Percentiles rank a stretch among this genome's conserved stretches.
These are phyloP conservation scores for Bipolaris oryzae DNA, from an alignment of 2,329 filamentous ascomycete species.

Conservation along the genomic window DNA sequence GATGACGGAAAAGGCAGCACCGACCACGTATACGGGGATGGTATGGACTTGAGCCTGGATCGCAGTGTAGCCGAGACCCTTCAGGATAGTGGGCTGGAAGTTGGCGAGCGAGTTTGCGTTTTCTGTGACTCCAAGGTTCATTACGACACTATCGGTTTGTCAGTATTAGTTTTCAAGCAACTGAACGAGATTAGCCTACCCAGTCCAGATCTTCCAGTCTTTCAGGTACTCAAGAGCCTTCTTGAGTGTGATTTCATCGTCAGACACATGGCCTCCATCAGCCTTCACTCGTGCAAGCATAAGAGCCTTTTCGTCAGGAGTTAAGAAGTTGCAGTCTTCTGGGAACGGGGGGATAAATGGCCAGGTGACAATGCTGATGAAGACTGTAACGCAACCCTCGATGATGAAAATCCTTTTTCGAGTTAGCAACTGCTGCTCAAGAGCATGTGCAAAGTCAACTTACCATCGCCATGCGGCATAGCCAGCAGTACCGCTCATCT, in stretches of 20 bases:
- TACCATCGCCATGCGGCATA: constrained; percentile 39
- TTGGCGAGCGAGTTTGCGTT: constrained; percentile 41
- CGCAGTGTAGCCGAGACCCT: constrained; percentile 43
- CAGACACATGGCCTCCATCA: constrained; percentile 54
- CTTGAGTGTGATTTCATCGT: constrained; percentile 56
- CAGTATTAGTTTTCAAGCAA: not conserved
- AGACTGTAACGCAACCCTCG: constrained; percentile 61
- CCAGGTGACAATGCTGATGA: constrained; percentile 55
- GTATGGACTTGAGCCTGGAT: constrained; percentile 45
- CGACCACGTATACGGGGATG: constrained; percentile 44
- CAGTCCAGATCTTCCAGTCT: constrained; percentile 64
- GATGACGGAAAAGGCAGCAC: constrained; percentile 36
- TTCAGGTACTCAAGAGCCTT: constrained; percentile 51
- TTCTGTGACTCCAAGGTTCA: constrained; percentile 40
- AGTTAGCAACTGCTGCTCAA: not conserved
- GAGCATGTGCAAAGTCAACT: constrained; percentile 6
- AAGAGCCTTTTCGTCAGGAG: constrained; percentile 57
- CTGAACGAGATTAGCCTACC: constrained; percentile 52
- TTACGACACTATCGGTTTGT: constrained; percentile 23
- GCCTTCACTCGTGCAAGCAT: constrained; percentile 58
- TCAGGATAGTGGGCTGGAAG: constrained; percentile 47
- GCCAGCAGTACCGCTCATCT: constrained; percentile 34
- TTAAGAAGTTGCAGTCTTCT: constrained; percentile 57
- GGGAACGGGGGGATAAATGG: constrained; percentile 59
- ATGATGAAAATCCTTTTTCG: constrained; percentile 63